phyloP scores from a whole-genome alignment of 345 rosid genomes.

The Zanthoxylum bungeanum region DNA sequence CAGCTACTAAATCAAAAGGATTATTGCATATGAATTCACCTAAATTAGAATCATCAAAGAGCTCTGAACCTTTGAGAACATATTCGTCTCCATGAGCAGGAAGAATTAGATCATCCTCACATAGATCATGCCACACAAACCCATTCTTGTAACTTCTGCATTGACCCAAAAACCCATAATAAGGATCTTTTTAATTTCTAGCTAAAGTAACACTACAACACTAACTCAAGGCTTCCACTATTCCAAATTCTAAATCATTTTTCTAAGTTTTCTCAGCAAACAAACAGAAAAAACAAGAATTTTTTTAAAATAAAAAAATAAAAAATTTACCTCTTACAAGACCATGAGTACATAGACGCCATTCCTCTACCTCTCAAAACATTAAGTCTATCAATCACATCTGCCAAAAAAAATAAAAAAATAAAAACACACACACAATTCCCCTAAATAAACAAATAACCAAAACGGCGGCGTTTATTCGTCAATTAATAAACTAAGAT shows the following conservation, averaged over 20 bases:
- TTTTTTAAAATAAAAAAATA: background rate
- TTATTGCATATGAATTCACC: conserved; percentile 35
- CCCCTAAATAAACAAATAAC: background rate
- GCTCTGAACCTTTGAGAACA: conserved; percentile 93
- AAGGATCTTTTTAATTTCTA: background rate
- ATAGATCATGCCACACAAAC: conserved; percentile 95
- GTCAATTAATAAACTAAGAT: background rate
- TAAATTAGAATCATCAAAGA: conserved; percentile 63
- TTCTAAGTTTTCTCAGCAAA: conserved; percentile 11
- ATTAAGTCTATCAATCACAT: conserved; percentile 85
- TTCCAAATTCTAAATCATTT: background rate
- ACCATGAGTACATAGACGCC: conserved; percentile 93
- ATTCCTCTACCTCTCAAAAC: conserved; percentile 91
- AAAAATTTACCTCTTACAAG: conserved; percentile 63
- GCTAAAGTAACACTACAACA: background rate
- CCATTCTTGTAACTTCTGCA: conserved; percentile 95
- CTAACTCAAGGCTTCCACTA: background rate
- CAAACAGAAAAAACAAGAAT: background rate
- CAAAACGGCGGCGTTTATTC: background rate
- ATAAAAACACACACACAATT: background rate
- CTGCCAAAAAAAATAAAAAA: conserved; percentile 28
- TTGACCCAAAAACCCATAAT: background rate
- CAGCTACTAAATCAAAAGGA: background rate
- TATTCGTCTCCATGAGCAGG: conserved; percentile 92
- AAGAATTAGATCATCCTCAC: conserved; percentile 76